These are phyloP conservation scores for Rhizopogon vinicolor DNA, from an alignment of 768 basidiomycete species.

Conservation along the genomic window DNA sequence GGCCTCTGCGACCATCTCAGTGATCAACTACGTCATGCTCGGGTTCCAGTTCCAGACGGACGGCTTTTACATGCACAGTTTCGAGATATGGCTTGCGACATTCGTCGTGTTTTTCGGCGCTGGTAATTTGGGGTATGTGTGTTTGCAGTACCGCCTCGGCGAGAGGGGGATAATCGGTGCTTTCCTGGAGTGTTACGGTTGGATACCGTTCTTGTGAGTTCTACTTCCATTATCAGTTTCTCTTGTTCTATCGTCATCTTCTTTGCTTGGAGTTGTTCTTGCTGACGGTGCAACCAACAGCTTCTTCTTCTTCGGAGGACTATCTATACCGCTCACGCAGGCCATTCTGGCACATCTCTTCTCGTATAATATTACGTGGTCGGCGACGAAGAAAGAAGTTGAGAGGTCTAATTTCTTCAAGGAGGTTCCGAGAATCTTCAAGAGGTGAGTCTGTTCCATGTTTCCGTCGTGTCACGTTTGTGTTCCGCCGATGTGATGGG, in stretches of 20 bases:
- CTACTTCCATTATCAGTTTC: neutral
- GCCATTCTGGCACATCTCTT: slow-evolving; percentile 54
- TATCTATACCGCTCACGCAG: slow-evolving; percentile 47
- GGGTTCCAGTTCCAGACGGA: slow-evolving; percentile 72
- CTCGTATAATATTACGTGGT: slow-evolving; percentile 56
- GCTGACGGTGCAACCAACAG: slow-evolving; percentile 3
- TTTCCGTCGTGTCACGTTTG: no score
- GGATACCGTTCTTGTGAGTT: slow-evolving; percentile 36
- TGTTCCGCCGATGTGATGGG: neutral
- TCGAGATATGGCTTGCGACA: slow-evolving; percentile 78
- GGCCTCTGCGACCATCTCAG: slow-evolving; percentile 56
- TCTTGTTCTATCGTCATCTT: neutral
- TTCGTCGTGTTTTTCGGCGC: slow-evolving; percentile 74
- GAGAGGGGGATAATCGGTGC: slow-evolving; percentile 21
- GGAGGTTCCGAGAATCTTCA: slow-evolving; percentile 79
- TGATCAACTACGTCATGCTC: slow-evolving; percentile 73
- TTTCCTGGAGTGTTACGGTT: slow-evolving; percentile 21
- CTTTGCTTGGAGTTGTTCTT: neutral
- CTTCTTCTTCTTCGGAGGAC: slow-evolving; percentile 55
- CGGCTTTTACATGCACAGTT: slow-evolving; percentile 72
- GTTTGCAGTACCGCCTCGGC: slow-evolving; percentile 72
- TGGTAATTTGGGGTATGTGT: slow-evolving; percentile 66
- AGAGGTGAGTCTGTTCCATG: slow-evolving; percentile 36
- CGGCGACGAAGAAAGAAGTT: slow-evolving; percentile 73
- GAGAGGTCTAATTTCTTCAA: slow-evolving; percentile 88